These are phyloP conservation scores for Candida caryicola DNA, from an alignment of 805 yeast species.

Conservation along the genomic window DNA sequence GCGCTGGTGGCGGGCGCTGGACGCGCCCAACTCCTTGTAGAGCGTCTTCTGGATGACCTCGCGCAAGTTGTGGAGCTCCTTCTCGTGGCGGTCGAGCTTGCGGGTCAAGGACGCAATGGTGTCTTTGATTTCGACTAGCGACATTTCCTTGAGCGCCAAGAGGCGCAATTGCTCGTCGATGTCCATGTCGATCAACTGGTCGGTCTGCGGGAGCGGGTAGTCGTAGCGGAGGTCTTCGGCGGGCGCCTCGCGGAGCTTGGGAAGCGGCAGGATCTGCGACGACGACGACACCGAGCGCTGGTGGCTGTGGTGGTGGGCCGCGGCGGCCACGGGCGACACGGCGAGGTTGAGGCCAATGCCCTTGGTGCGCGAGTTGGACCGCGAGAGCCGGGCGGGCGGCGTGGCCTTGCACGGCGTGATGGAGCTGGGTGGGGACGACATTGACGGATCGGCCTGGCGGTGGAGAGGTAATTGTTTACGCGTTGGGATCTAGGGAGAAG, in stretches of 20 bases:
- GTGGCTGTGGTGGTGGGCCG: neutral
- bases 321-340: conserved; percentile 21
- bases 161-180: conserved; percentile 55
- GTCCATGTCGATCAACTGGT: conserved; percentile 28
- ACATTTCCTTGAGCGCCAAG: conserved; percentile 68
- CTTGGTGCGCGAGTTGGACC: conserved; percentile 18
- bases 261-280: conserved; percentile 2
- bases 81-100: conserved; percentile 40
- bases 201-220: conserved; percentile 30
- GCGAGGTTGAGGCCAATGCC: conserved; percentile 36
- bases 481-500: neutral
- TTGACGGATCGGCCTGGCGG: neutral
- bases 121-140: conserved; percentile 61
- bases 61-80: conserved; percentile 52
- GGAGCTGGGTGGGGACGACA: neutral
- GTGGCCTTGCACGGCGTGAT: neutral
- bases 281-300: neutral
- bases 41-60: conserved; percentile 45
- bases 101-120: conserved; percentile 43
- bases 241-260: conserved; percentile 1
- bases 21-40: conserved; percentile 36
- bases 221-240: conserved; percentile 23
- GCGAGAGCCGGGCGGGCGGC: neutral
- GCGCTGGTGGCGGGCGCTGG: conserved; percentile 12
- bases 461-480: neutral